phyloP scores from a whole-genome alignment of 2,329 filamentous ascomycete species.

The Chaetomium sp. region DNA sequence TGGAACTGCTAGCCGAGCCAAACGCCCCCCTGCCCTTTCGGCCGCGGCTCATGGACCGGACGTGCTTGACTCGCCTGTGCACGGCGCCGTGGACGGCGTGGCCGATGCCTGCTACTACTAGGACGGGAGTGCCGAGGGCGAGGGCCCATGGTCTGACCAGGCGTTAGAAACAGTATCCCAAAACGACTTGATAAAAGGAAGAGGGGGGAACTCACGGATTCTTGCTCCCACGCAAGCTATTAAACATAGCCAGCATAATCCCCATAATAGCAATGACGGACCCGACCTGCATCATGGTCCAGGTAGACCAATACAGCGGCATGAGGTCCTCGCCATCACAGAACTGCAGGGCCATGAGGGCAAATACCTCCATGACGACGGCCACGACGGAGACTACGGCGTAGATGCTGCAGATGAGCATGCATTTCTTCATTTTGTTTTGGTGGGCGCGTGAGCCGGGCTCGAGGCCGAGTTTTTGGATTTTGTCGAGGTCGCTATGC shows the following conservation, averaged over 20 bases:
- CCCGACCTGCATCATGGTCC: conserved; percentile 54
- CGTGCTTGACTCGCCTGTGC: conserved; percentile 31
- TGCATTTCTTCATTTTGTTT: conserved; percentile 33
- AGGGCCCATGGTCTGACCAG: conserved; percentile 52
- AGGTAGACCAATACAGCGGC: conserved; percentile 54
- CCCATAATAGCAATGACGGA: conserved; percentile 53
- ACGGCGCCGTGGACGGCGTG: conserved; percentile 40
- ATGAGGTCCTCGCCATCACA: conserved; percentile 56
- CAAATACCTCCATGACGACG: conserved; percentile 49
- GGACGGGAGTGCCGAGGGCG: conserved; percentile 52
- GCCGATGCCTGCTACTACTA: conserved; percentile 50
- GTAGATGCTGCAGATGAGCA: conserved; percentile 39
- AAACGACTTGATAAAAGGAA: not conserved
- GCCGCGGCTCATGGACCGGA: conserved; percentile 18
- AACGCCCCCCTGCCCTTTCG: conserved; percentile 9
- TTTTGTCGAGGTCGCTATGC: conserved; percentile 30
- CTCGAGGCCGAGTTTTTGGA: conserved; percentile 8
- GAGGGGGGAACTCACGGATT: conserved; percentile 41
- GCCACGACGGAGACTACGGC: conserved; percentile 39
- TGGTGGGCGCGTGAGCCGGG: conserved; percentile 30
- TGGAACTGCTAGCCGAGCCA: conserved; percentile 7
- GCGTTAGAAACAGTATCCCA: not conserved
- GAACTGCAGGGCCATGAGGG: conserved; percentile 49
- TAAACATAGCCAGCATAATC: conserved; percentile 47
- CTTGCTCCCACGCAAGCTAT: conserved; percentile 42